These are phyloP conservation scores for Yarrowia yakushimensis DNA, from an alignment of 805 yeast genomes.

Conservation along the genomic window DNA sequence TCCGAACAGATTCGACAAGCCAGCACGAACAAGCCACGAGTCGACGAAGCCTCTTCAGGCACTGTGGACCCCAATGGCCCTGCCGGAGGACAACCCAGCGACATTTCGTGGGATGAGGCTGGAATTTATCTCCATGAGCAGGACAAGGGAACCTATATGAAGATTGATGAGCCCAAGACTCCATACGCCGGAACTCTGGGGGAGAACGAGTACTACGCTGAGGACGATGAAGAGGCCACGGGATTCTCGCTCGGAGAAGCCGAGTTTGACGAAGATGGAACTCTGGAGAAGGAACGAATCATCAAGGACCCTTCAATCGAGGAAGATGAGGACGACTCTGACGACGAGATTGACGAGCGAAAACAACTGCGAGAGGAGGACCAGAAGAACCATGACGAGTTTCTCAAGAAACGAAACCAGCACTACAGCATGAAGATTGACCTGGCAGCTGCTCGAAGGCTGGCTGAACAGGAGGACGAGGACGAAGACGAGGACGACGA, in stretches of 20 bases:
- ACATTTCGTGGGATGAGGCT: slow-evolving; percentile 79
- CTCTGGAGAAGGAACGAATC: slow-evolving; percentile 33
- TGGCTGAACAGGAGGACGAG: slow-evolving; percentile 35
- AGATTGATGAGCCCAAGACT: slow-evolving; percentile 91
- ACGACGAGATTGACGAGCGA: slow-evolving; percentile 31
- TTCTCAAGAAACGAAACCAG: slow-evolving; percentile 73
- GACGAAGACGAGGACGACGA: slow-evolving; percentile 33
- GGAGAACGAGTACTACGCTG: slow-evolving; percentile 70
- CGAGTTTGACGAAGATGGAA: slow-evolving; percentile 30
- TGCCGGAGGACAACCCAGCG: slow-evolving; percentile 32
- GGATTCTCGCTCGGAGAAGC: slow-evolving; percentile 36
- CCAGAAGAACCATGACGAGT: slow-evolving; percentile 45
- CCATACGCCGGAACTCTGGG: slow-evolving; percentile 85
- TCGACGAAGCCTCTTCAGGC: slow-evolving; percentile 17
- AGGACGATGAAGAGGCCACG: slow-evolving; percentile 52
- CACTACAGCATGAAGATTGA: slow-evolving; percentile 59
- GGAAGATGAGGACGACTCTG: slow-evolving; percentile 25
- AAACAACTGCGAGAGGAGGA: slow-evolving; percentile 36
- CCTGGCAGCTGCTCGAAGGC: slow-evolving; percentile 32
- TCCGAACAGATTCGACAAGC: slow-evolving; percentile 28
- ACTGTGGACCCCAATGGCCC: background rate
- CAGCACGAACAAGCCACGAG: slow-evolving; percentile 23
- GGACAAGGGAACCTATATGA: slow-evolving; percentile 69
- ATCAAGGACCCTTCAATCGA: slow-evolving; percentile 4
- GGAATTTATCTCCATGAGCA: slow-evolving; percentile 72